Evolutionary conservation across 2,329 filamentous ascomycete genomes (phyloP), one percentile per base, ranked within the genome.

Genomic region (Thermothelomyces thermophilus): DNA sequence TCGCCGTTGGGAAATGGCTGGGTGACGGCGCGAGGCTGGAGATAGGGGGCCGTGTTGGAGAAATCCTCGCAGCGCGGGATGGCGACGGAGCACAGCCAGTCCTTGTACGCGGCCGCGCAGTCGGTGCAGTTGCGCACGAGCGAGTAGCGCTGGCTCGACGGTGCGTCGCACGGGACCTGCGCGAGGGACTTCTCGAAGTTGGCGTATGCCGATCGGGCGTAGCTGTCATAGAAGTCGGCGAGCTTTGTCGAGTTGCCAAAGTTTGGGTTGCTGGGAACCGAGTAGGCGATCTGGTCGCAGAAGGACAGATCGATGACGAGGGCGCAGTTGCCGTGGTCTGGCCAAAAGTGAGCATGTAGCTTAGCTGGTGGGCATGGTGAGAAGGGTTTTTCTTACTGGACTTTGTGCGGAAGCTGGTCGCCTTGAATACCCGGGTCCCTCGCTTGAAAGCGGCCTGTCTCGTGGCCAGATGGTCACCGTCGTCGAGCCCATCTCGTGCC

Each of bases 1-100:
- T 77, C 78, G n/a, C 84, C 82, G 62, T 94, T 85, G 16, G 84
- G 76, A 59, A 90, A 91, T 0, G 76, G 60, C 52, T 84, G 80
- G 28, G 74, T 80, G 46, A 89, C 77, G 61, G 91, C 93, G 40
- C 93, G 85, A 17, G 76, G 72, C 53, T 83, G 79, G 2, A 89
- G 75, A 62, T 71, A 82, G 0, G 30, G 1, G 10, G 67, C 61
- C 26, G 73, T 66, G 1, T 73, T 68, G 56, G 76, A 79, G 60
- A 87, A 93, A 69, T 96, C 91, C 62, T 88, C 84, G 71, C 93
- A 98, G 26, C 90, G 86, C 1, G 93, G 93, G 54, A 98, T 93
- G 14, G 83, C 86, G 24, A 97, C 90, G 20, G 88, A 86, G 71
- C 93, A 98, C 17, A 98, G 82, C 93, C 93, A 98, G 62, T 83